phyloP scores from a whole-genome alignment of 495 filamentous ascomycete genomes.

The Penicillium alfredii region DNA sequence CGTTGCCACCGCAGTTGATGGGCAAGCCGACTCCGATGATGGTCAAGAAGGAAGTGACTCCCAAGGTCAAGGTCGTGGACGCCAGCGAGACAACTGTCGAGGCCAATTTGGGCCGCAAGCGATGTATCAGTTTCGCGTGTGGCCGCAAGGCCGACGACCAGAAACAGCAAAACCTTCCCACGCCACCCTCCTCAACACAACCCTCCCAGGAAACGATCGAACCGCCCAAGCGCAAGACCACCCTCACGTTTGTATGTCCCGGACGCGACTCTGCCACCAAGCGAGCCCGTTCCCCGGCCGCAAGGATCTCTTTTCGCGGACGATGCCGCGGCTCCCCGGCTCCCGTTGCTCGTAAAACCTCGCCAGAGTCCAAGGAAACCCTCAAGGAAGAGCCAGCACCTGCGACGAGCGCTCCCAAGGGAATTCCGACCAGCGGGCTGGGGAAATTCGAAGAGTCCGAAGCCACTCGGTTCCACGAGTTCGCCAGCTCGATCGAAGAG shows the following conservation, averaged over 20 bases:
- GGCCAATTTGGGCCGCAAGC: conserved; percentile 60
- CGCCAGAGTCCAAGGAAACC: conserved; percentile 16
- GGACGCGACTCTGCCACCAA: conserved; percentile 31
- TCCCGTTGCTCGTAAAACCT: conserved; percentile 46
- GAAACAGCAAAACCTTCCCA: conserved; percentile 15
- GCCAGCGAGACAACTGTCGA: conserved; percentile 45
- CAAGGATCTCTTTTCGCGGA: conserved; percentile 25
- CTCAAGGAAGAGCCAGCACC: conserved; percentile 7
- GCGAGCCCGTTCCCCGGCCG: conserved; percentile 28
- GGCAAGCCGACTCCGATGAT: conserved; percentile 14
- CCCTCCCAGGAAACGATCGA: conserved; percentile 17
- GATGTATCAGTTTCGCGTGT: conserved; percentile 92
- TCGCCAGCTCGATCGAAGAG: conserved; percentile 72
- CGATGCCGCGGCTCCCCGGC: conserved; percentile 43
- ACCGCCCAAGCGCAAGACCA: conserved; percentile 45
- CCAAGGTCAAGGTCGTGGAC: conserved; percentile 32
- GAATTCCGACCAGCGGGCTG: conserved; percentile 37
- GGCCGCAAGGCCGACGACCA: conserved; percentile 37
- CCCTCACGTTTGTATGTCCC: conserved; percentile 59
- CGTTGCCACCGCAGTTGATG: conserved; percentile 45
- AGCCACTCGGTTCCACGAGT: conserved; percentile 83
- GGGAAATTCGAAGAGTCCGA: conserved; percentile 58
- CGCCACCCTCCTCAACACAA: conserved; percentile 11
- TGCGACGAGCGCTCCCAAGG: conserved; percentile 12
- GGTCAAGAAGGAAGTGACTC: conserved; percentile 24